Conservation (phyloP, 2,329 filamentous ascomycete genomes). For the Ceratocystis eucalypticola region DNA sequence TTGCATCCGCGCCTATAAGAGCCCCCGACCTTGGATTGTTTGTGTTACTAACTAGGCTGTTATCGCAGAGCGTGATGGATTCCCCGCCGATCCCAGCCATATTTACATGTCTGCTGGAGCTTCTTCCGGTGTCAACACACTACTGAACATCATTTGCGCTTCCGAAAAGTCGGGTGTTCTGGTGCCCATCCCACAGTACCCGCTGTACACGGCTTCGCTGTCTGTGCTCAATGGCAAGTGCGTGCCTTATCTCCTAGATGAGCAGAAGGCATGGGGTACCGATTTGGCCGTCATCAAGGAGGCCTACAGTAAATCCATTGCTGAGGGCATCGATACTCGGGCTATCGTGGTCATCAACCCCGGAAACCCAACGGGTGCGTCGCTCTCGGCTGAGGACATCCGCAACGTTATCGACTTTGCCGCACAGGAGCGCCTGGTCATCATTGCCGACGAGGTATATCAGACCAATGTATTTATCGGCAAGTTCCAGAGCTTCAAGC, state of each 20-base stretch:
- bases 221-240: conserved; percentile 70
- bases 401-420: conserved; percentile 77
- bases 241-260: conserved; percentile 90
- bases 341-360: conserved; percentile 97
- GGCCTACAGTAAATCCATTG: conserved; percentile 60
- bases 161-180: conserved; percentile 66
- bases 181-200: conserved; percentile 94
- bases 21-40: too few species aligned
- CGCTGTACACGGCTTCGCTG: conserved; percentile 89
- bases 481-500: conserved; percentile 92
- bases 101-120: conserved; percentile 89
- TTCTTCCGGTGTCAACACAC: conserved; percentile 86
- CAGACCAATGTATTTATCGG: conserved; percentile 97
- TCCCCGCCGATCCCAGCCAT: conserved; percentile 62
- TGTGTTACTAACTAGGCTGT: too few species aligned
- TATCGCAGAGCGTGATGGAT: conserved; percentile 63
- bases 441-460: conserved; percentile 96
- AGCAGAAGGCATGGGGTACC: conserved; percentile 75
- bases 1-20: too few species aligned
- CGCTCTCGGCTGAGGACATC: conserved; percentile 65
- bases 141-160: conserved; percentile 79
- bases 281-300: conserved; percentile 64
- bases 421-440: conserved; percentile 67
- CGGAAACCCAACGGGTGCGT: conserved; percentile 90
- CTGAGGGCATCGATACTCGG: conserved; percentile 70